Percentiles rank a stretch among this genome's conserved stretches.
Evolutionary conservation across 352 stramenopile species (phyloP).

Genomic region (Phytophthora quininea): DNA sequence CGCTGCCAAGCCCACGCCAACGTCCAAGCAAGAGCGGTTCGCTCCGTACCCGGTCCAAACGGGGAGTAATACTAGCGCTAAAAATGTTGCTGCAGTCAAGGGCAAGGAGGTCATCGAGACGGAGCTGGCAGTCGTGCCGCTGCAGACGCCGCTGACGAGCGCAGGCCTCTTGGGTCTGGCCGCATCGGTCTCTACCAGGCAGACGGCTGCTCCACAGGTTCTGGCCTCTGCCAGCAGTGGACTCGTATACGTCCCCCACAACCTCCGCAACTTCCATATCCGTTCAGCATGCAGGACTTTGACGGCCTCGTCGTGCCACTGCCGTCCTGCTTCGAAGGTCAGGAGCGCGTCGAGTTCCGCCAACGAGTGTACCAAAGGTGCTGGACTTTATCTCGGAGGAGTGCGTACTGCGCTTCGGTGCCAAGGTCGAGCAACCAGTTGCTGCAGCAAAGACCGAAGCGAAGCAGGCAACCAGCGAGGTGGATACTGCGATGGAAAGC

Average conservation of each 20-base stretch:
- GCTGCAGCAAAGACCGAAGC: not conserved
- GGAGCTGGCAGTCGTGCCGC: not conserved
- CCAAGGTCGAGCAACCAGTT: conserved; percentile 14
- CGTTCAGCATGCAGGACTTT: conserved; percentile 73
- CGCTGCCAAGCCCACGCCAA: not conserved
- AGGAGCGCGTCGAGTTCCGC: conserved; percentile 77
- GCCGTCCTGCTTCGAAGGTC: conserved; percentile 74
- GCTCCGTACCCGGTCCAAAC: conserved; percentile 27
- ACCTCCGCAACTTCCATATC: conserved; percentile 56
- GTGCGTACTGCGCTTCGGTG: conserved; percentile 62
- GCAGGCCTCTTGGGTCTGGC: conserved; percentile 12
- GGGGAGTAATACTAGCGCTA: not conserved
- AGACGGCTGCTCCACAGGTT: not conserved
- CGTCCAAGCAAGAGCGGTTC: conserved; percentile 19
- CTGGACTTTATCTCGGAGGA: conserved; percentile 86
- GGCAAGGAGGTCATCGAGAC: not conserved
- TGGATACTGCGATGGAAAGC: not conserved
- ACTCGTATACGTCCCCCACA: conserved; percentile 57
- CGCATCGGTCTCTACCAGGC: not conserved
- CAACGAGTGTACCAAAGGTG: conserved; percentile 82
- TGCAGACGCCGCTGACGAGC: not conserved
- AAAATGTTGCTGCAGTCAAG: not conserved
- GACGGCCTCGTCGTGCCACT: conserved; percentile 81
- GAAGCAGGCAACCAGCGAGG: no score
- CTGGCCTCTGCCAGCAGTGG: conserved; percentile 21